phyloP scores from a whole-genome alignment of 176 grass and related monocot species.

The Lolium multiflorum region DNA sequence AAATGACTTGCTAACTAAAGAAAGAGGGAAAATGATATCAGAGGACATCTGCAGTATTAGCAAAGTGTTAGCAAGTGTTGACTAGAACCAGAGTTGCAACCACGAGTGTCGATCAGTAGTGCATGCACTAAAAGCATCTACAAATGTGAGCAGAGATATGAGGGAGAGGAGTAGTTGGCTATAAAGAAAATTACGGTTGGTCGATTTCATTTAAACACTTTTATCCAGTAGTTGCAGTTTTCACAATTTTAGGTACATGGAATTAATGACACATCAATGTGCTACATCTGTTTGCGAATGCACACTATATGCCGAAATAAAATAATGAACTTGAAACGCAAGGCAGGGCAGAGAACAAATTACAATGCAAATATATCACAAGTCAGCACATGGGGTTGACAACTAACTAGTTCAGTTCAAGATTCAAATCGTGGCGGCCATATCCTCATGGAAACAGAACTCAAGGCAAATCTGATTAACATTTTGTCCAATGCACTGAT shows the following conservation, averaged over 20 bases:
- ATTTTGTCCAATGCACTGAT: neutral
- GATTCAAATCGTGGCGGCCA: neutral
- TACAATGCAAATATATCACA: neutral
- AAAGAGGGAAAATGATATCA: conserved; percentile 53
- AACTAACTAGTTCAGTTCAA: neutral
- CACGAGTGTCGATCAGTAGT: neutral
- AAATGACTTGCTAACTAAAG: no score
- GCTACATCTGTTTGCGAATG: neutral
- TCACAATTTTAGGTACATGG: neutral
- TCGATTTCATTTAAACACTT: neutral
- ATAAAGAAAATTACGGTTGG: neutral
- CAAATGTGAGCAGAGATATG: neutral
- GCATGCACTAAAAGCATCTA: neutral
- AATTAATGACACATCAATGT: neutral
- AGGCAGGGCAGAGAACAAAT: neutral
- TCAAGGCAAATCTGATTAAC: neutral
- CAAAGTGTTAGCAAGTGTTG: conserved; percentile 5
- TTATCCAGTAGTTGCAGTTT: neutral
- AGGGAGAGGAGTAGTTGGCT: neutral
- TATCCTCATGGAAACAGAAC: neutral
- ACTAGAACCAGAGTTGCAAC: conserved; percentile 20
- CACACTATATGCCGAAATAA: conserved; percentile 29
- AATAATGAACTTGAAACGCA: neutral
- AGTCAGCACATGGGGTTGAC: neutral
- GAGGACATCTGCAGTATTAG: conserved; percentile 68